Conservation (phyloP, 176 grass and related monocot species). For the Oryza glumipatula region DNA sequence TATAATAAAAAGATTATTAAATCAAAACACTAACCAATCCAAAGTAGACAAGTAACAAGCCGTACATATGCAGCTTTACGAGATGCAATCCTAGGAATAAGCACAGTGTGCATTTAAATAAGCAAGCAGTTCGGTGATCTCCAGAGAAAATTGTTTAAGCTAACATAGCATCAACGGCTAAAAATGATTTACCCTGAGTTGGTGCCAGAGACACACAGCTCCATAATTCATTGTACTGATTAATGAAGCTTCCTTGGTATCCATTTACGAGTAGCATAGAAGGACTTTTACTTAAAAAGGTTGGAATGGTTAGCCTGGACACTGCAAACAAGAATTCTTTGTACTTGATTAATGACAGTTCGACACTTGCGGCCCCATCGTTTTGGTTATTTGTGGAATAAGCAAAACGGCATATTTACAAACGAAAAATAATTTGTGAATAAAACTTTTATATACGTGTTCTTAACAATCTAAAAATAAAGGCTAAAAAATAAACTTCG, state of each 20-base stretch:
- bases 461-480: no score
- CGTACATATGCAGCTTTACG: slow-evolving; percentile 48
- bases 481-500: no score
- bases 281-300: slow-evolving; percentile 14
- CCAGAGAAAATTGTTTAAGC: slow-evolving; percentile 36
- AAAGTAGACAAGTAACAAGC: slow-evolving; percentile 39
- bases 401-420: no score
- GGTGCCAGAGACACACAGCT: slow-evolving; percentile 8
- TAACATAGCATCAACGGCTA: slow-evolving; percentile 39
- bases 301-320: background rate
- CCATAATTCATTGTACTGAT: slow-evolving; percentile 19
- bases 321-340: background rate
- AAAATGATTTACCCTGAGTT: slow-evolving; percentile 1
- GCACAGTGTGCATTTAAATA: slow-evolving; percentile 42
- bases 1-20: slow-evolving; percentile 20
- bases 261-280: background rate
- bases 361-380: background rate
- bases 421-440: no score
- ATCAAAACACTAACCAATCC: slow-evolving; percentile 48
- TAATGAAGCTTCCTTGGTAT: background rate
- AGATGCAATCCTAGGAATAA: slow-evolving; percentile 50
- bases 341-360: background rate
- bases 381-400: no score
- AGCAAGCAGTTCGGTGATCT: slow-evolving; percentile 37
- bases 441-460: no score